Evolutionary conservation across 1,139 yeast species (phyloP).

Genomic region (Candida buenavistaensis): DNA sequence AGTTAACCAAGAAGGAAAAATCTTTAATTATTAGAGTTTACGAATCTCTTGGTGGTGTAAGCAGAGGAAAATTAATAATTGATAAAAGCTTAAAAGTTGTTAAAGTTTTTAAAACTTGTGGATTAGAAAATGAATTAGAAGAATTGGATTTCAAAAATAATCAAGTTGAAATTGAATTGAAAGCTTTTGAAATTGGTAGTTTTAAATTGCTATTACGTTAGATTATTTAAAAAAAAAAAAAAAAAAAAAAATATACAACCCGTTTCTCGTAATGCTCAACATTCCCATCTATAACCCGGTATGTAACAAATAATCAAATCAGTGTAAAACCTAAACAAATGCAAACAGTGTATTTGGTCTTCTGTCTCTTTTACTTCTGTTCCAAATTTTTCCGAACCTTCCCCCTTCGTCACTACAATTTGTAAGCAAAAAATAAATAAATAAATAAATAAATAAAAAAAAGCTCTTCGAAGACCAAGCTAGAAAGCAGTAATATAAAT

Average conservation of each 20-base stretch:
- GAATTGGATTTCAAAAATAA: constrained; percentile 22
- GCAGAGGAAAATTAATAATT: constrained; percentile 50
- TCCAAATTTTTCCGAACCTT: no score
- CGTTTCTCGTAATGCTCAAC: no score
- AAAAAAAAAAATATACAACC: no score
- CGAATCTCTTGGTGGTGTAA: constrained; percentile 80
- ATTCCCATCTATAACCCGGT: background rate
- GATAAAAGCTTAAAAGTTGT: constrained; percentile 36
- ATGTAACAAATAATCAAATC: background rate
- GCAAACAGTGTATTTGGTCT: no score
- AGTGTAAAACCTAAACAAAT: no score
- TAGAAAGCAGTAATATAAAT: constrained; percentile 10
- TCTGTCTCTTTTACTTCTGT: no score
- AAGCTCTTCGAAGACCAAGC: constrained; percentile 1
- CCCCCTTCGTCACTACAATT: no score
- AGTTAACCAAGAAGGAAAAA: constrained; percentile 37
- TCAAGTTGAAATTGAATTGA: constrained; percentile 46
- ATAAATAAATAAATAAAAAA: constrained; percentile 1
- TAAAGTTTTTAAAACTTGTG: constrained; percentile 59
- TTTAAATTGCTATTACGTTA: constrained; percentile 51
- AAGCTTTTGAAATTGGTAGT: constrained; percentile 80
- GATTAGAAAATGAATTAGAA: constrained; percentile 64
- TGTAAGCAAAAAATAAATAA: no score
- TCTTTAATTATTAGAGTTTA: constrained; percentile 73
- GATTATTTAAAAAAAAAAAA: constrained; percentile 8